phyloP scores from a whole-genome alignment of 441 rosid species.

The Adansonia madagascariensis region DNA sequence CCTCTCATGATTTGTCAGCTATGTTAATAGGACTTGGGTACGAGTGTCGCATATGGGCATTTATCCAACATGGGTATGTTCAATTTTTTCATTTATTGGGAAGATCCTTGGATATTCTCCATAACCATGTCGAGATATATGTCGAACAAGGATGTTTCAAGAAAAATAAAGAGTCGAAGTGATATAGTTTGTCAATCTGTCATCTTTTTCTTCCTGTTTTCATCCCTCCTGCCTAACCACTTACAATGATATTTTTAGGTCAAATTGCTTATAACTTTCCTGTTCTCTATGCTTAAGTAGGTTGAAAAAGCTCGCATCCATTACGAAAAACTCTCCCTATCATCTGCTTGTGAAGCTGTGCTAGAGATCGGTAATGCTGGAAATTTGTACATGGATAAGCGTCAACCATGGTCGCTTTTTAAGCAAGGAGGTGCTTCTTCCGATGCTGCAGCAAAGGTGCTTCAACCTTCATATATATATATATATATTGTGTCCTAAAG shows the following conservation, averaged over 20 bases:
- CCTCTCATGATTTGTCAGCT: neutral
- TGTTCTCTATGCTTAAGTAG: slow-evolving; percentile 38
- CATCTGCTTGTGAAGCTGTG: slow-evolving; percentile 86
- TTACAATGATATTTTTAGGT: neutral
- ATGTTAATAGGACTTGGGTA: too few relatives aligned
- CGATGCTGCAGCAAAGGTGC: slow-evolving; percentile 89
- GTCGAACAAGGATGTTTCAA: too few relatives aligned
- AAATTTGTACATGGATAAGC: slow-evolving; percentile 77
- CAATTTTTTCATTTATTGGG: too few relatives aligned
- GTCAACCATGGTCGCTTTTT: slow-evolving; percentile 86
- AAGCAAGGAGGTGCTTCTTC: slow-evolving; percentile 85
- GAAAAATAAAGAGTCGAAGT: too few relatives aligned
- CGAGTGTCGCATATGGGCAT: too few relatives aligned
- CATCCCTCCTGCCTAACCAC: neutral
- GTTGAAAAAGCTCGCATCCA: slow-evolving; percentile 65
- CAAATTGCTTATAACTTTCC: neutral
- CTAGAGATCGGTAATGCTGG: slow-evolving; percentile 89
- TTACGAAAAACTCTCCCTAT: slow-evolving; percentile 70
- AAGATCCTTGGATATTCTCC: too few relatives aligned
- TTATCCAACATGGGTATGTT: too few relatives aligned
- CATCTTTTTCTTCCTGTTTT: neutral
- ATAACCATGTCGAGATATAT: too few relatives aligned
- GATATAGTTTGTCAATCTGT: neutral
- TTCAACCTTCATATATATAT: neutral
- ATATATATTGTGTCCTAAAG: neutral